Conservation (phyloP, 768 basidiomycete genomes). For the Tephrocybe sp. region DNA sequence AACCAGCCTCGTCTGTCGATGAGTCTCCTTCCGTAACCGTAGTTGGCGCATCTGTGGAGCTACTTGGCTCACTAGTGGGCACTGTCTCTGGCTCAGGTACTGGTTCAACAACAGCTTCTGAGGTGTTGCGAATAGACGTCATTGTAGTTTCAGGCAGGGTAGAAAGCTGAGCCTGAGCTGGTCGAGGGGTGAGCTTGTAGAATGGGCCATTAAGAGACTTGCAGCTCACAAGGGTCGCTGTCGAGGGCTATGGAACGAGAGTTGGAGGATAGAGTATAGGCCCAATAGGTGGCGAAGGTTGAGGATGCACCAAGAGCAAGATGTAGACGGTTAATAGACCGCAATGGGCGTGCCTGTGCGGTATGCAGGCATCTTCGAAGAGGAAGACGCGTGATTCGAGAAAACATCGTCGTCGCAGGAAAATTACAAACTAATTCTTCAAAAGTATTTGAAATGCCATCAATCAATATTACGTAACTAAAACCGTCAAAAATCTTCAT, state of each 20-base stretch:
- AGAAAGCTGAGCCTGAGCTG: constrained; percentile 14
- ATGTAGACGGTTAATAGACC: constrained; percentile 26
- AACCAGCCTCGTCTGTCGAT: constrained; percentile 12
- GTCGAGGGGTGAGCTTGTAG: not conserved
- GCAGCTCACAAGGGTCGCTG: constrained; percentile 31
- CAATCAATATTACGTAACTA: too few relatives aligned
- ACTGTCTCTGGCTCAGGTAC: not conserved
- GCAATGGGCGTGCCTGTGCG: constrained; percentile 19
- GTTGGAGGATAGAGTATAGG: constrained; percentile 46
- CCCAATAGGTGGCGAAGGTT: constrained; percentile 42
- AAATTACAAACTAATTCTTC: too few relatives aligned
- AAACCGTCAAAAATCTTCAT: too few relatives aligned
- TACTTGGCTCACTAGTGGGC: not conserved
- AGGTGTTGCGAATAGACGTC: constrained; percentile 17
- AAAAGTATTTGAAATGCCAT: too few relatives aligned
- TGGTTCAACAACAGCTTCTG: not conserved
- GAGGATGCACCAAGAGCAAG: constrained; percentile 45
- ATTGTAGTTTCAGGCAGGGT: not conserved
- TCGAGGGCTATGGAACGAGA: constrained; percentile 49
- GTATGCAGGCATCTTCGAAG: constrained; percentile 57
- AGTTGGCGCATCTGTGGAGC: not conserved
- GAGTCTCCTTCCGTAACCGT: constrained; percentile 8
- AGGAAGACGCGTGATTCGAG: constrained; percentile 51
- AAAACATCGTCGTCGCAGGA: constrained; percentile 61
- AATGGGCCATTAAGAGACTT: not conserved